Conservation (phyloP, 208 protist species). For the Naegleria lovaniensis region DNA sequence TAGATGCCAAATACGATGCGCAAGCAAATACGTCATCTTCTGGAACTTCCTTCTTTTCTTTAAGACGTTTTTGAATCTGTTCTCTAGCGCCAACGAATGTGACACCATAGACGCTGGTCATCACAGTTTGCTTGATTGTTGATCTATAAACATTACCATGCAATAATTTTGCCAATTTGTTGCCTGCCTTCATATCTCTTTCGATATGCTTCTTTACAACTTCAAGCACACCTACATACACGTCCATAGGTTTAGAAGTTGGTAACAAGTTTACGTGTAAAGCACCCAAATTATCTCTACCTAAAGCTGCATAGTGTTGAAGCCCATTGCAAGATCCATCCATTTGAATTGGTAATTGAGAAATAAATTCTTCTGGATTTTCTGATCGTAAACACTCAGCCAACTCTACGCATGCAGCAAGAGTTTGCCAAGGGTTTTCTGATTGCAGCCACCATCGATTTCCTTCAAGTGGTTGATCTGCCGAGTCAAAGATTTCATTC, state of each 20-base stretch:
- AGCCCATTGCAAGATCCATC: slow-evolving; percentile 95
- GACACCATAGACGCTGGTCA: slow-evolving; percentile 96
- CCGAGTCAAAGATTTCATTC: slow-evolving; percentile 40
- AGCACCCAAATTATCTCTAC: slow-evolving; percentile 88
- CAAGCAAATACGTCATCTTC: slow-evolving; percentile 33
- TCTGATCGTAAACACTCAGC: slow-evolving; percentile 74
- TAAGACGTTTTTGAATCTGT: slow-evolving; percentile 67
- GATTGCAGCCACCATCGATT: slow-evolving; percentile 80
- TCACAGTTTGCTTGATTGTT: slow-evolving; percentile 97
- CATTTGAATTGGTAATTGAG: slow-evolving; percentile 87
- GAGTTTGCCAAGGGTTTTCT: slow-evolving; percentile 86
- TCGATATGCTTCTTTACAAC: slow-evolving; percentile 77
- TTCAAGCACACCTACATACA: slow-evolving; percentile 89
- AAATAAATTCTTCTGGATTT: slow-evolving; percentile 73
- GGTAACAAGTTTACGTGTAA: slow-evolving; percentile 89
- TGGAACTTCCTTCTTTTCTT: slow-evolving; percentile 21
- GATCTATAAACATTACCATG: slow-evolving; percentile 85
- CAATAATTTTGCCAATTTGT: slow-evolving; percentile 53
- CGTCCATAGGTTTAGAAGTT: slow-evolving; percentile 80
- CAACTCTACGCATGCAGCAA: slow-evolving; percentile 89
- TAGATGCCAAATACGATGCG: slow-evolving; percentile 41
- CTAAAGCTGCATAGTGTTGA: slow-evolving; percentile 97
- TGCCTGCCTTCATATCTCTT: slow-evolving; percentile 66
- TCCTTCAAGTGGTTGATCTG: slow-evolving; percentile 39
- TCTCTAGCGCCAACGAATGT: slow-evolving; percentile 89